Percentiles rank a stretch among this genome's conserved stretches.
Evolutionary conservation across 2,329 filamentous ascomycete species (phyloP).

Genomic region (Orbilia quercus): DNA sequence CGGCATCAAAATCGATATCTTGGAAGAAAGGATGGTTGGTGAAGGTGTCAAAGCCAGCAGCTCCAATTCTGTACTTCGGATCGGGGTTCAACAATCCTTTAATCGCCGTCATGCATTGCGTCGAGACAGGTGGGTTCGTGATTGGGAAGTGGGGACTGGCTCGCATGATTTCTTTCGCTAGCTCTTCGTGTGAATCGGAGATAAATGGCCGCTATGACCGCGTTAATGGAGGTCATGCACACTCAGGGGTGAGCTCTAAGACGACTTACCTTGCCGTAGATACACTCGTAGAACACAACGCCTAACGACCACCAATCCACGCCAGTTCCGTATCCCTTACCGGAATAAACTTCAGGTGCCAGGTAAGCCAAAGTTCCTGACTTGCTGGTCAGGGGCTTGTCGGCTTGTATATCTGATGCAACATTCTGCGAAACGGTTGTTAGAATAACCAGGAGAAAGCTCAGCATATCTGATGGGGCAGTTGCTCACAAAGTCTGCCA

Average conservation of each 20-base stretch:
- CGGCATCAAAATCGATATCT: conserved; percentile 80
- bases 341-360: conserved; percentile 92
- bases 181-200: conserved; percentile 81
- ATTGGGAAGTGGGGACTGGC: conserved; percentile 89
- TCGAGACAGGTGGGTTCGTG: conserved; percentile 88
- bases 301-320: conserved; percentile 99
- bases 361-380: conserved; percentile 96
- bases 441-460: conserved; percentile 60
- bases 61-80: conserved; percentile 82
- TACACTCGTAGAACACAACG: conserved; percentile 98
- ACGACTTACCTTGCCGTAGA: conserved; percentile 88
- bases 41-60: conserved; percentile 82
- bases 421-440: conserved; percentile 77
- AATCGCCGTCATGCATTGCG: conserved; percentile 89
- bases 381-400: conserved; percentile 88
- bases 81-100: conserved; percentile 84
- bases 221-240: conserved; percentile 10
- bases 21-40: conserved; percentile 90
- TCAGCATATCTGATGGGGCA: background rate
- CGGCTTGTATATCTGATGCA: conserved; percentile 87
- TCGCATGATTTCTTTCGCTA: conserved; percentile 83
- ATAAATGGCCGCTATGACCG: conserved; percentile 83
- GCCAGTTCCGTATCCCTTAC: conserved; percentile 86
- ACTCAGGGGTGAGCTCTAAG: conserved; percentile 9
- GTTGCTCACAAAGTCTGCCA: conserved; percentile 89